These are phyloP conservation scores for Kingdonia uniflora DNA, from an alignment of 164 flowering plant genomes.

Conservation along the genomic window DNA sequence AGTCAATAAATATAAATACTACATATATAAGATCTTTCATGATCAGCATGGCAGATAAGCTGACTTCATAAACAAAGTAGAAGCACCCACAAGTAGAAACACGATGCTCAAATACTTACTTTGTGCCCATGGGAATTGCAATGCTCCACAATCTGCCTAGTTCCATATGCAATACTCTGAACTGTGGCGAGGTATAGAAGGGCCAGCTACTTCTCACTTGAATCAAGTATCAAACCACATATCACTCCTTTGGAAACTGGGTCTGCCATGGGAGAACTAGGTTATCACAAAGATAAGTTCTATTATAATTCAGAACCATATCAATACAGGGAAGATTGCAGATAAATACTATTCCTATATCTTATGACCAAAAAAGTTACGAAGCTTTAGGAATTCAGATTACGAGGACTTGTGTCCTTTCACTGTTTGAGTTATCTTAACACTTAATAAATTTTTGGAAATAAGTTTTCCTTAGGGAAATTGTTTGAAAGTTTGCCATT, in stretches of 20 bases:
- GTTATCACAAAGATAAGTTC: constrained; percentile 9
- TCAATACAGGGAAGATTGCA: too few species aligned
- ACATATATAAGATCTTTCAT: neutral
- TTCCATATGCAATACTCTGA: constrained; percentile 93
- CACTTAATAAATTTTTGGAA: too few species aligned
- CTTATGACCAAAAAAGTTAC: too few species aligned
- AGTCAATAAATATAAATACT: constrained; percentile 1
- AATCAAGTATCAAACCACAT: constrained; percentile 76
- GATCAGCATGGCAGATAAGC: too few species aligned
- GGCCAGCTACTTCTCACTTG: constrained; percentile 81
- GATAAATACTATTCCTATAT: too few species aligned
- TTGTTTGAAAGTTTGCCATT: too few species aligned
- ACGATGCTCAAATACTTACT: constrained; percentile 29
- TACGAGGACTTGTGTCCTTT: too few species aligned
- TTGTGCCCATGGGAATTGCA: constrained; percentile 93
- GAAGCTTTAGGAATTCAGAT: too few species aligned
- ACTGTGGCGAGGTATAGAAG: constrained; percentile 80
- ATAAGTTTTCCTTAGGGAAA: too few species aligned
- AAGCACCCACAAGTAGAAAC: too few species aligned
- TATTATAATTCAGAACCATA: constrained; percentile 25
- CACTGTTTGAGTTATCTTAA: too few species aligned
- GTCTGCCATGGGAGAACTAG: constrained; percentile 94
- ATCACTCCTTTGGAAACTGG: constrained; percentile 80
- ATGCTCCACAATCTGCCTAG: constrained; percentile 95
- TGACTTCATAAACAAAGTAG: too few species aligned